Conservation (phyloP, 2,329 filamentous ascomycete genomes). For the Diplocarpon rosae region DNA sequence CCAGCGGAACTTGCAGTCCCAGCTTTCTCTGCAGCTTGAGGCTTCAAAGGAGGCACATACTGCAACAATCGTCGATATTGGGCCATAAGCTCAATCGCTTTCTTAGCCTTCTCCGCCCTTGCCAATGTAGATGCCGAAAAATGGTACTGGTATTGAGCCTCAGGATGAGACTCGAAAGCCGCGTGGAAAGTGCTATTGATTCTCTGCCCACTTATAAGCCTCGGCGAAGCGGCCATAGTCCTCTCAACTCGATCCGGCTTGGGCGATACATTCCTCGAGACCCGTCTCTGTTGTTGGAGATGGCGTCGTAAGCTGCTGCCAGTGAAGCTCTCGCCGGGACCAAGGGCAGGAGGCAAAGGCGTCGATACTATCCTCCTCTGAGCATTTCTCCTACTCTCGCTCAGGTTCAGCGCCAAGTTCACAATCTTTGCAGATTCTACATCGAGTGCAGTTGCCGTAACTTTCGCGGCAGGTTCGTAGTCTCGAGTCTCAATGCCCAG, state of each 20-base stretch:
- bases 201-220: constrained; percentile 32
- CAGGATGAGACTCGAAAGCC: constrained; percentile 34
- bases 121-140: constrained; percentile 73
- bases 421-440: constrained; percentile 83
- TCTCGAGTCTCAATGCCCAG: constrained; percentile 1
- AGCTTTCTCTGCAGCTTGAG: constrained; percentile 28
- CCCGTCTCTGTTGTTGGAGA: constrained; percentile 58
- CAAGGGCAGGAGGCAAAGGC: constrained; percentile 35
- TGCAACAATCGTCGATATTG: constrained; percentile 77
- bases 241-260: constrained; percentile 34
- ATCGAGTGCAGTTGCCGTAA: constrained; percentile 35
- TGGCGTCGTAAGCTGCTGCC: constrained; percentile 55
- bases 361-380: constrained; percentile 42
- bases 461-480: constrained; percentile 1
- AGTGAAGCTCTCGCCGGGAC: constrained; percentile 36
- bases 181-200: constrained; percentile 37
- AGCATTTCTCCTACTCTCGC: constrained; percentile 63
- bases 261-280: constrained; percentile 51
- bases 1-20: constrained; percentile 32
- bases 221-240: constrained; percentile 26
- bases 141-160: constrained; percentile 45
- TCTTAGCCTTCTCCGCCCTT: constrained; percentile 73
- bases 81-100: constrained; percentile 73
- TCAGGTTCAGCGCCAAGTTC: constrained; percentile 80
- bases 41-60: constrained; percentile 62